Evolutionary conservation across 306 rosid species (phyloP).

Genomic region (Medicago ruthenica): DNA sequence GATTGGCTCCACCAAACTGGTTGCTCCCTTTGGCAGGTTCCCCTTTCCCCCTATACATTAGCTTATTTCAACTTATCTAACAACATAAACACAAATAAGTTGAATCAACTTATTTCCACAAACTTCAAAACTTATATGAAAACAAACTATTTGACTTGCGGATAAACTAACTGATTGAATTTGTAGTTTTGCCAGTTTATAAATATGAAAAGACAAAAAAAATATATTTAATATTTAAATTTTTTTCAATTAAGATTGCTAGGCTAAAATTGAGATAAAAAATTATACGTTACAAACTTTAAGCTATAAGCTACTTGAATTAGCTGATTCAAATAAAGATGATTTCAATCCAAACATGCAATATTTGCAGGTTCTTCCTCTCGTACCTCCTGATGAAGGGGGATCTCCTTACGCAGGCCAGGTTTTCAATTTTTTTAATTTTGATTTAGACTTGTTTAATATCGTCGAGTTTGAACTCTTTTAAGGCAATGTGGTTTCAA

Average conservation of each 20-base stretch:
- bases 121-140: no score
- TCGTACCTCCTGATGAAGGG: slow-evolving; percentile 95
- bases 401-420: slow-evolving; percentile 72
- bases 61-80: no score
- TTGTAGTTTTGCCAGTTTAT: no score
- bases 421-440: slow-evolving; percentile 35
- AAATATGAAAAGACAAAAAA: no score
- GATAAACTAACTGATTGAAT: no score
- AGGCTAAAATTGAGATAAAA: no score
- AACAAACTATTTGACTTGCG: neutral
- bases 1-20: slow-evolving; percentile 86
- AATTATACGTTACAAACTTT: no score
- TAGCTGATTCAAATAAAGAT: neutral
- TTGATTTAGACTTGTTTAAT: neutral
- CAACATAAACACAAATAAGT: no score
- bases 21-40: slow-evolving; percentile 91
- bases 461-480: neutral
- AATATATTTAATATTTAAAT: no score
- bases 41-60: neutral
- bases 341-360: slow-evolving; percentile 2
- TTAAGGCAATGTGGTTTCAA: slow-evolving; percentile 1
- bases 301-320: neutral
- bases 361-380: slow-evolving; percentile 77
- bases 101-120: no score
- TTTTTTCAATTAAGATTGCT: no score